A percentile compares a stretch with the other conserved stretches of the same genome.
Evolutionary conservation across 176 grass and related monocot genomes (phyloP).

Genomic region (Echinochloa phyllopogon): DNA sequence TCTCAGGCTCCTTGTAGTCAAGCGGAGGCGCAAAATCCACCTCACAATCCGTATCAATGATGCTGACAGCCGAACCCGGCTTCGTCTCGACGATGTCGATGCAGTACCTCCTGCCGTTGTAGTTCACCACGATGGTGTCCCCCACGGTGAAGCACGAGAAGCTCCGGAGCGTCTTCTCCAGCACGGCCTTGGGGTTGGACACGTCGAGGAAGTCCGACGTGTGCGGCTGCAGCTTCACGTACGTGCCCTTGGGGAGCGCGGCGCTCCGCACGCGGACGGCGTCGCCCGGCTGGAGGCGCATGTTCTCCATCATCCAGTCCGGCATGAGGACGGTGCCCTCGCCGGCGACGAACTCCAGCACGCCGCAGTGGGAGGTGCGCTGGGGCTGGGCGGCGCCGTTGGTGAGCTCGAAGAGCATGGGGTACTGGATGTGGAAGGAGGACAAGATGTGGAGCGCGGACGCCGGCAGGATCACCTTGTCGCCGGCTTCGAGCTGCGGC

Average conservation of each 20-base stretch:
- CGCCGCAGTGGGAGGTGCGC: neutral
- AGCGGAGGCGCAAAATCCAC: neutral
- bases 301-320: neutral
- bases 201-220: neutral
- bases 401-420: conserved; percentile 7
- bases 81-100: neutral
- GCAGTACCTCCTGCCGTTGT: neutral
- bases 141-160: neutral
- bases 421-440: neutral
- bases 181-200: neutral
- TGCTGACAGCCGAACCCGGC: neutral
- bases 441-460: neutral
- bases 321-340: neutral
- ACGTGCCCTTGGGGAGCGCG: neutral
- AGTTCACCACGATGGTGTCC: neutral
- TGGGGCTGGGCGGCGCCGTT: neutral
- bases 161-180: neutral
- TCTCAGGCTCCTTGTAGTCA: neutral
- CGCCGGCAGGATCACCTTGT: conserved; percentile 26
- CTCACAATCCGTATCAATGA: neutral
- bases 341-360: conserved; percentile 5
- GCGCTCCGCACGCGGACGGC: neutral
- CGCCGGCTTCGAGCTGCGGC: neutral
- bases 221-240: conserved; percentile 8
- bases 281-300: neutral